Evolutionary conservation across 192 early-diverging fungal genomes (phyloP).

Genomic region (Coemansia aciculifera): DNA sequence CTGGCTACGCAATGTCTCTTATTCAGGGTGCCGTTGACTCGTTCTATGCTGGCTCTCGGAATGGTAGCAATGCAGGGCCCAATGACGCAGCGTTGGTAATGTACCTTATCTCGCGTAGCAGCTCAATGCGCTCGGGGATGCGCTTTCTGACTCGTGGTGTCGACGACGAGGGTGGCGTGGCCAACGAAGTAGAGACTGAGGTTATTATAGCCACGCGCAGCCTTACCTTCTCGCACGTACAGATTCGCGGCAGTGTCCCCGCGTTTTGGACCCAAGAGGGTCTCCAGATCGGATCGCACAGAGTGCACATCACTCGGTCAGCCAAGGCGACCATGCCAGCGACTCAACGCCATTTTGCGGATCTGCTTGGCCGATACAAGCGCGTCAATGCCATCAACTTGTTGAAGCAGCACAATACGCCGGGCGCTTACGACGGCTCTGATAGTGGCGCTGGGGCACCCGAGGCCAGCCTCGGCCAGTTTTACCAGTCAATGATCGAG

Average conservation of each 20-base stretch:
- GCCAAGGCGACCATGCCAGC: constrained; percentile 82
- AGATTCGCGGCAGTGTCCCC: constrained; percentile 84
- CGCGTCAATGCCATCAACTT: constrained; percentile 79
- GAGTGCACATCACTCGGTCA: constrained; percentile 81
- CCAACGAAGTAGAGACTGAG: constrained; percentile 99
- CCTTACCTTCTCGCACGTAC: constrained; percentile 73
- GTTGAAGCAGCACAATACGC: constrained; percentile 60
- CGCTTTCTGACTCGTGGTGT: constrained; percentile 93
- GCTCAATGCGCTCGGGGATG: constrained; percentile 71
- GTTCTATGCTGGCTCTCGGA: constrained; percentile 11
- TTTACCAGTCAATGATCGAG: constrained; percentile 61
- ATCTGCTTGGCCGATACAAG: constrained; percentile 72
- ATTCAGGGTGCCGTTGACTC: constrained; percentile 49
- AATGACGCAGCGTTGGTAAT: constrained; percentile 14
- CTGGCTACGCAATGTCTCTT: constrained; percentile 69
- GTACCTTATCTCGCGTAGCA: constrained; percentile 49
- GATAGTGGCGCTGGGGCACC: constrained; percentile 21
- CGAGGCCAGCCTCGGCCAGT: constrained; percentile 69
- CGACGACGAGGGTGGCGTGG: constrained; percentile 93
- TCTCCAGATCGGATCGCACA: constrained; percentile 78
- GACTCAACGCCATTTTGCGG: constrained; percentile 71
- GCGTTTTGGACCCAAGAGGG: constrained; percentile 98
- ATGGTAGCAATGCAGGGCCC: background rate
- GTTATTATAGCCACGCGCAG: constrained; percentile 64
- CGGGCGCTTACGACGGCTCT: constrained; percentile 23